Evolutionary conservation across 768 basidiomycete species (phyloP).

Genomic region (Auricularia cornea): DNA sequence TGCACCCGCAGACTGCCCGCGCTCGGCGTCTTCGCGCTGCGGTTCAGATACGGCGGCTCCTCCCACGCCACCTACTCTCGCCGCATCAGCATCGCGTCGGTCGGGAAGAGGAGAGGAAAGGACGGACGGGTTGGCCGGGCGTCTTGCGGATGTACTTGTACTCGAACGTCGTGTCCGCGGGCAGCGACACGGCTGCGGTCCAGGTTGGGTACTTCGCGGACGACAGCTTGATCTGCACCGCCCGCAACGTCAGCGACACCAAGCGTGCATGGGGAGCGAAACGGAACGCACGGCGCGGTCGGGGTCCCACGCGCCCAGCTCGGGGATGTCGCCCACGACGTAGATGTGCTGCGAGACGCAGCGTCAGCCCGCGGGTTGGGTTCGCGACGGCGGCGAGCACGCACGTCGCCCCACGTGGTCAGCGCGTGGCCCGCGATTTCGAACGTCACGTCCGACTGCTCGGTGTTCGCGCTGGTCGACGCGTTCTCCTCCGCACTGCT

Average conservation of each 20-base stretch:
- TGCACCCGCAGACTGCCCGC: too few species aligned
- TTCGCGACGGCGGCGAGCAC: not conserved
- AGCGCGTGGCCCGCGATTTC: not conserved
- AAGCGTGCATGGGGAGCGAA: not conserved
- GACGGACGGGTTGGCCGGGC: too few species aligned
- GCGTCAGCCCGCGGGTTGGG: not conserved
- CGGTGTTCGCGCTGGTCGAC: too few species aligned
- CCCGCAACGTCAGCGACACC: not conserved
- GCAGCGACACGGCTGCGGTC: constrained; percentile 41
- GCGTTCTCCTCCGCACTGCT: too few species aligned
- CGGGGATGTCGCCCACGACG: constrained; percentile 47
- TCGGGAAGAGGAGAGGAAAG: too few species aligned
- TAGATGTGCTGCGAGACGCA: constrained; percentile 51
- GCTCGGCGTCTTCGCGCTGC: too few species aligned
- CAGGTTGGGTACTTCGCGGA: constrained; percentile 46
- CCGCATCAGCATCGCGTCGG: too few species aligned
- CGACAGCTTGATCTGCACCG: constrained; percentile 40
- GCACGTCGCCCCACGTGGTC: not conserved
- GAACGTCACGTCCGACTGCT: not conserved
- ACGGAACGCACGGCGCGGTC: constrained; percentile 32
- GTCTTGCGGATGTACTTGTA: constrained; percentile 55
- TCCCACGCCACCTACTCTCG: too few species aligned
- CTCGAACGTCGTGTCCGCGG: constrained; percentile 40
- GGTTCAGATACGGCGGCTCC: too few species aligned
- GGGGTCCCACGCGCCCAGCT: constrained; percentile 47